phyloP scores from a whole-genome alignment of 371 early-diverging fungal genomes.

The Mycotypha africana region DNA sequence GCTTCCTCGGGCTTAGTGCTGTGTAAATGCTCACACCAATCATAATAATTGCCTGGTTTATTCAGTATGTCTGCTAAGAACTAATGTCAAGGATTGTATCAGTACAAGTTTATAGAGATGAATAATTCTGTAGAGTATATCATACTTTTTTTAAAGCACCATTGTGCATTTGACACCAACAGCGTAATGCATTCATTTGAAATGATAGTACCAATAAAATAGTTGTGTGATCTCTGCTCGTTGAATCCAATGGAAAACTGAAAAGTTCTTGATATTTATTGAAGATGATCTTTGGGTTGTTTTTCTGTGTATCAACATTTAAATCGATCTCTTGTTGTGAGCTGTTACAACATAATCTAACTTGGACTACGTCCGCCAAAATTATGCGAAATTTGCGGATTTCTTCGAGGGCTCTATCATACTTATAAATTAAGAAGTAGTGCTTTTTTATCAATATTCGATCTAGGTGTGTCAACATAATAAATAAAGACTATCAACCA shows the following conservation, averaged over 20 bases:
- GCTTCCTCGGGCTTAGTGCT: constrained; percentile 19
- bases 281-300: no score
- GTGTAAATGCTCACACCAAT: constrained; percentile 31
- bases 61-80: constrained; percentile 30
- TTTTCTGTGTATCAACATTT: no score
- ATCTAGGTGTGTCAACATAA: no score
- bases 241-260: constrained; percentile 24
- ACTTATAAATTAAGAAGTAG: constrained; percentile 12
- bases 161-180: constrained; percentile 26
- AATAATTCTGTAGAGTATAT: not conserved
- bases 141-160: constrained; percentile 29
- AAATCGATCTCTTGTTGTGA: no score
- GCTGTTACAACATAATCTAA: no score
- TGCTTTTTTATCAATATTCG: no score
- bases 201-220: constrained; percentile 33
- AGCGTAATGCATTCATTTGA: constrained; percentile 37
- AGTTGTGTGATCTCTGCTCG: constrained; percentile 25
- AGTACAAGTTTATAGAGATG: not conserved
- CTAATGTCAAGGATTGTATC: constrained; percentile 11
- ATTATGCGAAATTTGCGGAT: constrained; percentile 17
- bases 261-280: constrained; percentile 27
- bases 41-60: constrained; percentile 28
- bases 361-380: constrained; percentile 20
- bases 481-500: no score
- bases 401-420: constrained; percentile 37